Base-by-base conservation (phyloP, 2,329 filamentous ascomycete species). In the Eutypa lata region DNA sequence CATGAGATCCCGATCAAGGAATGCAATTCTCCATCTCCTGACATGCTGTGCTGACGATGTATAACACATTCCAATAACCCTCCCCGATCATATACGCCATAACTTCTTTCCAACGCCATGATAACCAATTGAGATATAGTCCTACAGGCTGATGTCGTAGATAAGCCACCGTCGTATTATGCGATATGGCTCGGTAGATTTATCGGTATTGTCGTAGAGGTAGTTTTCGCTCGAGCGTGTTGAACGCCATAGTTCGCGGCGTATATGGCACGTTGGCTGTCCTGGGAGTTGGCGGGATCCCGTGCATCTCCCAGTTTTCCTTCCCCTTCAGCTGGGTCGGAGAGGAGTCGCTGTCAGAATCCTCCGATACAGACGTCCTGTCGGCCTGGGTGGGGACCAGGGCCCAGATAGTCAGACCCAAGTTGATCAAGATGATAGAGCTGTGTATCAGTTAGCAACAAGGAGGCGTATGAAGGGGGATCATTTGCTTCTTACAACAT, bases 171-270 rank as follows among this genome's bases (percentile, higher is more conserved):
- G 2, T 38, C 44, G 24, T 48, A 26, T 14, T 14, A 10, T 13
- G 4, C 21, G 11, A 6, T 19, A 38, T n/a, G 22, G 47, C 33
- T 33, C 33, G 21, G 26, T 18, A 50, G 53, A 42, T 57, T 22
- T 47, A 46, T 33, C 67, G 63, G 37, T 73, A 62, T 24, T 68
- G 60, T 49, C 79, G 73, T 47, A 83, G 65, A 2, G 83, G 82
- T 53, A 85, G 66, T 61, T 80, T 79, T 52, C 82, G 71, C 56
- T 86, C 81, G 47, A 87, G 72, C 13, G 80, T 78, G 62, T 88
- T 78, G 65, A 89, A 89, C 1, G 86, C 87, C 66, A 82, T 77
- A 16, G 87, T 89, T 58, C 87, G 71, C 6, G 86, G 86, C 7
- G 86, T 89, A 57, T 79, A 88, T 0, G 82, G 81, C 57, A 74